Evolutionary conservation across 495 filamentous ascomycete species (phyloP).

Genomic region (Physcia stellaris): DNA sequence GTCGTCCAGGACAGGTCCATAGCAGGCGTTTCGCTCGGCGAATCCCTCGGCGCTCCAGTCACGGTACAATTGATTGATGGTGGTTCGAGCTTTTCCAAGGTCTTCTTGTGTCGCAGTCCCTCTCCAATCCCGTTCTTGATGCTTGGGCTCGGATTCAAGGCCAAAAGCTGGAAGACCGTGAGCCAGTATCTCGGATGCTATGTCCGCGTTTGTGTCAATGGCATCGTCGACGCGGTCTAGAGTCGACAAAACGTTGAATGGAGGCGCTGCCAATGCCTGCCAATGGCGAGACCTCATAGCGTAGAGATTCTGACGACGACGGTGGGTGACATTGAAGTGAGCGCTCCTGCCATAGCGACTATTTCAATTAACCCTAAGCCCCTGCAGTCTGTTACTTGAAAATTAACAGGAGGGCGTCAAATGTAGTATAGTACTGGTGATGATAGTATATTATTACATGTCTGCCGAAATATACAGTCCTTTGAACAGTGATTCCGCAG

Average conservation of each 20-base stretch:
- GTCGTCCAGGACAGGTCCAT: slow-evolving; percentile 52
- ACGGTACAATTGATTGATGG: slow-evolving; percentile 82
- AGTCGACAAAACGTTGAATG: slow-evolving; percentile 67
- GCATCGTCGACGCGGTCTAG: slow-evolving; percentile 71
- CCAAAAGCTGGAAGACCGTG: slow-evolving; percentile 53
- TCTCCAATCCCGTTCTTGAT: slow-evolving; percentile 41
- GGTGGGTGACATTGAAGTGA: slow-evolving; percentile 78
- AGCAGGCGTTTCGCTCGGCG: slow-evolving; percentile 59
- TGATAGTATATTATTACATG: background rate
- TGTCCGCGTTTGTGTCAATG: slow-evolving; percentile 76
- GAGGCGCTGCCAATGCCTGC: slow-evolving; percentile 61
- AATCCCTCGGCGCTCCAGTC: slow-evolving; percentile 81
- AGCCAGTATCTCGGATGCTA: slow-evolving; percentile 62
- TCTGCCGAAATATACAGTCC: too few species aligned
- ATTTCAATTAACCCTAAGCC: slow-evolving; percentile 3
- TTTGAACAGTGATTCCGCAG: slow-evolving; percentile 1
- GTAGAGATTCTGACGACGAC: slow-evolving; percentile 81
- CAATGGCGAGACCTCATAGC: slow-evolving; percentile 72
- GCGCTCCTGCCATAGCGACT: slow-evolving; percentile 75
- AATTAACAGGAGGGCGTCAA: background rate
- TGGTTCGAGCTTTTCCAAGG: slow-evolving; percentile 80
- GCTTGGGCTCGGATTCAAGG: slow-evolving; percentile 23
- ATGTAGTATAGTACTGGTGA: background rate
- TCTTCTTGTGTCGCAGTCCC: slow-evolving; percentile 53
- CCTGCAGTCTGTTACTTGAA: background rate